Base-by-base conservation (phyloP, 2,329 filamentous ascomycete species). In the Penicillium decumbens region DNA sequence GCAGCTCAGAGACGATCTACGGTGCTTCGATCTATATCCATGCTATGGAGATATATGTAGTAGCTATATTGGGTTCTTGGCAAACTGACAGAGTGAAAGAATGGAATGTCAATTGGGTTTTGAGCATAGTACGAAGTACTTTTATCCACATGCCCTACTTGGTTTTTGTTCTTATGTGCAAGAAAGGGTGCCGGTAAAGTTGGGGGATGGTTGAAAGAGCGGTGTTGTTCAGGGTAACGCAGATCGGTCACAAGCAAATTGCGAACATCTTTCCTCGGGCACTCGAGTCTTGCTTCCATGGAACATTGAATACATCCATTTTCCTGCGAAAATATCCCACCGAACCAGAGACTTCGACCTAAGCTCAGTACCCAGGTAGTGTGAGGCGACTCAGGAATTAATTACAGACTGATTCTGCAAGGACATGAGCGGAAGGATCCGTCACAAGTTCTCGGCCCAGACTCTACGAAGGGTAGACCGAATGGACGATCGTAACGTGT, bases 401-500 rank as follows among this genome's bases (percentile, higher is more conserved):
- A 29, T 27, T 29, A 12, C 25, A 12, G 24, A 20, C n/a, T 9
- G 40, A 18, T 18, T 27, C 24, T 37, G 38, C 32, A 39, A 47
- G 43, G 45, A 32, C 39, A 40, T 43, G 10, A 13, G 8, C 33
- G 33, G 33, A 8, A 39, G 33, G 45, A 57, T 55, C 50, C 41
- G 29, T 40, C 35, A 40, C 38, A 42, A 42, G 33, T 54, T 57
- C 42, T 55, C 46, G 53, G 43, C 33, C 18, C 47, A 23, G 45
- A 49, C 33, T 46, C 35, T 29, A 18, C 23, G 43, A 50, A 23
- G 12, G 42, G 56, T 45, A 59, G 44, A 29, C 35, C 27, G 7
- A 45, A 28, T 29, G 40, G 51, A 25, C 40, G 48, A 57, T 61
- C 57, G 8, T 28, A 46, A 33, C 12, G 49, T 54, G 50, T 1